Conservation (phyloP, 1,284 basidiomycete species). For the Mycosarcoma maydis region DNA sequence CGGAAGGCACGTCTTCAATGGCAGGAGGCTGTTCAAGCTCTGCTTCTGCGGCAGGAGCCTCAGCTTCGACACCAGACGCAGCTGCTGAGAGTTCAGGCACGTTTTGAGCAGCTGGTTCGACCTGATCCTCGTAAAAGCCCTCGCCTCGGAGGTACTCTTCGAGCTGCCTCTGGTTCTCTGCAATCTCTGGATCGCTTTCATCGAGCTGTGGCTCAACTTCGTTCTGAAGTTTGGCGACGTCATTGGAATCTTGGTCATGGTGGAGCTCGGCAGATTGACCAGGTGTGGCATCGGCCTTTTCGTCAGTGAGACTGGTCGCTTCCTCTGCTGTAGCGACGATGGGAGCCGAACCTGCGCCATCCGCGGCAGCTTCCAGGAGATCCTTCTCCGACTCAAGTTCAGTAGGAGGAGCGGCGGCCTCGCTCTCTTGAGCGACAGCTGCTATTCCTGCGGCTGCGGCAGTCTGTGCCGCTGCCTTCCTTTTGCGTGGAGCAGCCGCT, state of each 20-base stretch:
- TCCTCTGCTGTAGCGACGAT: not conserved
- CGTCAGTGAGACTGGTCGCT: not conserved
- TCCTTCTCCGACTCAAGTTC: not conserved
- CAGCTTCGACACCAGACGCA: not conserved
- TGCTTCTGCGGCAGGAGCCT: not conserved
- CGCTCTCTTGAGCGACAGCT: constrained; percentile 8
- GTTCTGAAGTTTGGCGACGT: not conserved
- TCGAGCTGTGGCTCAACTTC: constrained; percentile 7
- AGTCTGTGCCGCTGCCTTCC: constrained; percentile 29
- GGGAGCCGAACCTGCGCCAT: not conserved
- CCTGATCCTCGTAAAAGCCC: constrained; percentile 38
- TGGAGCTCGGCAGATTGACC: not conserved
- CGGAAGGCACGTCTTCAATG: constrained; percentile 4
- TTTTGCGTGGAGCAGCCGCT: constrained; percentile 55
- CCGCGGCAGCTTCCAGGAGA: not conserved
- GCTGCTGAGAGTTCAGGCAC: not conserved
- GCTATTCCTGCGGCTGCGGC: constrained; percentile 6
- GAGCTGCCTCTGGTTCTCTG: constrained; percentile 43
- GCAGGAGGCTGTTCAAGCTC: not conserved
- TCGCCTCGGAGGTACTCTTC: constrained; percentile 51
- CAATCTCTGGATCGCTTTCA: constrained; percentile 42
- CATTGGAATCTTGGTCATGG: not conserved
- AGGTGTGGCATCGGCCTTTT: not conserved
- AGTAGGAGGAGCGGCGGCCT: not conserved
- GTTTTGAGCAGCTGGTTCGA: constrained; percentile 4